Conservation (phyloP, 345 rosid species). For the Citrus hindsii region DNA sequence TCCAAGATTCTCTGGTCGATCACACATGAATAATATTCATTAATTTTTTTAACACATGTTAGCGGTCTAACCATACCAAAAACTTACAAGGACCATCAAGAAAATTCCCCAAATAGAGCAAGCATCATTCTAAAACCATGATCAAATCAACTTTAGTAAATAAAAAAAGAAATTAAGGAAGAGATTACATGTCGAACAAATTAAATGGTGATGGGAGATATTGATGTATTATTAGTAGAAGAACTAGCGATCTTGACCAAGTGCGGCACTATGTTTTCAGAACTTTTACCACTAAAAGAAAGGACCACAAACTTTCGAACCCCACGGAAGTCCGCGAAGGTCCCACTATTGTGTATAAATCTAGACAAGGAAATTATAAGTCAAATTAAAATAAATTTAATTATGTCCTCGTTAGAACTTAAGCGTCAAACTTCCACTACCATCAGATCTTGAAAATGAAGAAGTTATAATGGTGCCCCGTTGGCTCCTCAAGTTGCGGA, state of each 20-base stretch:
- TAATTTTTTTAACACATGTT: background rate
- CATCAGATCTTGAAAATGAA: background rate
- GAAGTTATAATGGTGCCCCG: conserved; percentile 16
- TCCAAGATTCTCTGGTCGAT: too few species aligned
- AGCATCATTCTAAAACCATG: background rate
- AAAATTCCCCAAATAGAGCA: background rate
- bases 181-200: background rate
- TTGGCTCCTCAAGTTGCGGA: conserved; percentile 48
- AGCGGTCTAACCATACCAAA: background rate
- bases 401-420: background rate
- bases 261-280: conserved; percentile 30
- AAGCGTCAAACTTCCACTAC: background rate
- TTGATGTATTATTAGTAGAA: conserved; percentile 13
- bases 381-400: background rate
- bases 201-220: conserved; percentile 4
- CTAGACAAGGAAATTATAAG: background rate
- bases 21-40: too few species aligned
- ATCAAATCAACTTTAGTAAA: background rate
- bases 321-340: conserved; percentile 21
- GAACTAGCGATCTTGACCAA: conserved; percentile 23
- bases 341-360: background rate
- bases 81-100: background rate
- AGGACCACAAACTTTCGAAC: conserved; percentile 26
- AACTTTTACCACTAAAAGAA: conserved; percentile 35
- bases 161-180: background rate